Evolutionary conservation across 176 grass and related monocot species (phyloP), one percentile per base, ranked within the genome.

Genomic region (Neostapfia colusana): DNA sequence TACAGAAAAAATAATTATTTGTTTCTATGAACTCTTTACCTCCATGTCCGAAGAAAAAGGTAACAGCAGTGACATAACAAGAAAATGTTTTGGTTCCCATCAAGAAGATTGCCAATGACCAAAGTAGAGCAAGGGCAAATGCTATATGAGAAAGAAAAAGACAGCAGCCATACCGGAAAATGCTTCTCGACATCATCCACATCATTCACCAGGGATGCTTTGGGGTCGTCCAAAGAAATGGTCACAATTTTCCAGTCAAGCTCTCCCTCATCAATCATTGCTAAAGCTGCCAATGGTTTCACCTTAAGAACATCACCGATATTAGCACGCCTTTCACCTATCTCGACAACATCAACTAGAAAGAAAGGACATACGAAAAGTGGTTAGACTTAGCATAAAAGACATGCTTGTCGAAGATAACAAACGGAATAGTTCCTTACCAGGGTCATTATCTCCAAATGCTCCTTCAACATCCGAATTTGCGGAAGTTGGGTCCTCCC

Each of bases 231-330:
- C 85, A 99, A 81, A 67, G 95, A 99, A 70, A 99, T 92, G 70
- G 89, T 89, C 80, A 99, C 86, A 28, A 99, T 95, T 76, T 99
- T 99, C 95, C 95, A 98, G 72, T 98, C 95, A 74, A 98, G 91
- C 77, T 94, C 91, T 28, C 95, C 95, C 69, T 98, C 95, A 25
- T 99, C 95, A 77, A 99, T 95, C 95, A 99, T 99, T 34, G 95
- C 95, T 74, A 99, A 88, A 90, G 95, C 89, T 59, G 87, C 95
- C 81, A 99, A 90, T 5, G 95, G 95, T 54, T 99, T 99, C 64
- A 99, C 95, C 70, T 92, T 99, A 46, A 99, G 88, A 80, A 99
- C 78, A 23, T 99, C 95, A 18, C 95, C 95, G 15, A 99, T 72
- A 24, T 87, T 95, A 50, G 91, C 91, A 78, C 79, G 85, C 36